These are phyloP conservation scores for Hura crepitans DNA, from an alignment of 441 rosid species.

Conservation along the genomic window DNA sequence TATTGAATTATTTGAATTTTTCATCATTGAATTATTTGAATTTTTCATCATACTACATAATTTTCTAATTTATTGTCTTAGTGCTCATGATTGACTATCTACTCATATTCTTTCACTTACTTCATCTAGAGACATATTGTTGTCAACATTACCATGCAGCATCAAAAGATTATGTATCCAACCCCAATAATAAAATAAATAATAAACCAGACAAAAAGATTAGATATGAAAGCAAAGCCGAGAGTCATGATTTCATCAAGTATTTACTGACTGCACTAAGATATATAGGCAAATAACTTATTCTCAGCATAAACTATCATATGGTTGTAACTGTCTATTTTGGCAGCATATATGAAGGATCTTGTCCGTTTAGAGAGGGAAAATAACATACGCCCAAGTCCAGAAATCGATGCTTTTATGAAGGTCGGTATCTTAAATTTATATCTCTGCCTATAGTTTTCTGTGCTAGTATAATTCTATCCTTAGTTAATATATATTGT, in stretches of 20 bases:
- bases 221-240: not conserved
- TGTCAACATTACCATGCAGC: not conserved
- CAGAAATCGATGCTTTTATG: slow-evolving; percentile 95
- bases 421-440: slow-evolving; percentile 48
- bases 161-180: not conserved
- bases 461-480: not conserved
- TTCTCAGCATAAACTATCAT: not conserved
- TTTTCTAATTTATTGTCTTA: not conserved
- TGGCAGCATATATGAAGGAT: slow-evolving; percentile 60
- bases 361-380: slow-evolving; percentile 65
- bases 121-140: not conserved
- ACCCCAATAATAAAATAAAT: not conserved
- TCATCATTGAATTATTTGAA: not conserved
- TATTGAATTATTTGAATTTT: not conserved
- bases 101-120: not conserved
- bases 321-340: not conserved
- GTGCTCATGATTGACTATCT: not conserved
- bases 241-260: not conserved
- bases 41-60: not conserved
- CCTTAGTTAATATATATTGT: not conserved
- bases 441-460: not conserved
- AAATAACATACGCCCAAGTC: slow-evolving; percentile 58
- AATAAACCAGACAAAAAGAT: not conserved
- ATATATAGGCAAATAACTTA: not conserved
- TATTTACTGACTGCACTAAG: not conserved